A percentile compares a stretch with the other conserved stretches of the same genome.
These are phyloP conservation scores for Penicillium griseofulvum DNA, from an alignment of 2,329 filamentous ascomycete genomes.

Conservation along the genomic window DNA sequence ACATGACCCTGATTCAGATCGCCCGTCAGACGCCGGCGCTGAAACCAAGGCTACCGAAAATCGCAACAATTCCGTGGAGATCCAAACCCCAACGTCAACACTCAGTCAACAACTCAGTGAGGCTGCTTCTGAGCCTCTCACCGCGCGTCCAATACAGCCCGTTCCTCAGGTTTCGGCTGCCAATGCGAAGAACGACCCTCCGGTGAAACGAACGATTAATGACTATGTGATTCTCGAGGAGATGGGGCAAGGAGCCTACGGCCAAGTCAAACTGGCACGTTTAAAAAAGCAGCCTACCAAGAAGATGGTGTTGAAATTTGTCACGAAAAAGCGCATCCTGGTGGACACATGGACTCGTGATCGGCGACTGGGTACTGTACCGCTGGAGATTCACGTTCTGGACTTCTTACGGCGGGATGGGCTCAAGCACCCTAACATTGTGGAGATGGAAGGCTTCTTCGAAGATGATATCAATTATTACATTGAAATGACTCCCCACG, in stretches of 20 bases:
- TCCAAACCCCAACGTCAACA: conserved; percentile 45
- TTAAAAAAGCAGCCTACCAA: conserved; percentile 72
- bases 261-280: conserved; percentile 90
- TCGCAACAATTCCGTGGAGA: conserved; percentile 30
- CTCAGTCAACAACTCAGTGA: conserved; percentile 53
- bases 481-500: conserved; percentile 94
- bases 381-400: conserved; percentile 92
- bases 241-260: conserved; percentile 97
- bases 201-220: conserved; percentile 75
- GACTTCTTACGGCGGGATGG: conserved; percentile 81
- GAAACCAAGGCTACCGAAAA: conserved; percentile 19
- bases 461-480: conserved; percentile 79
- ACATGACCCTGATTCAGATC: conserved; percentile 75
- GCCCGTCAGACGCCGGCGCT: conserved; percentile 51
- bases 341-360: conserved; percentile 99
- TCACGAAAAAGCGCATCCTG: conserved; percentile 92
- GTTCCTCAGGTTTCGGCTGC: conserved; percentile 28
- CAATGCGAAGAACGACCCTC: conserved; percentile 32
- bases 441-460: conserved; percentile 68
- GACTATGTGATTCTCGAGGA: conserved; percentile 94
- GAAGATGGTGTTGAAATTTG: conserved; percentile 95
- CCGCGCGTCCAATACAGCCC: conserved; percentile 41
- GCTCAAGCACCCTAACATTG: conserved; percentile 63
- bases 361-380: conserved; percentile 86
- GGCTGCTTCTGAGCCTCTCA: conserved; percentile 48